These are phyloP conservation scores for Tulasnella sp. DNA, from an alignment of 768 basidiomycete genomes.

Conservation along the genomic window DNA sequence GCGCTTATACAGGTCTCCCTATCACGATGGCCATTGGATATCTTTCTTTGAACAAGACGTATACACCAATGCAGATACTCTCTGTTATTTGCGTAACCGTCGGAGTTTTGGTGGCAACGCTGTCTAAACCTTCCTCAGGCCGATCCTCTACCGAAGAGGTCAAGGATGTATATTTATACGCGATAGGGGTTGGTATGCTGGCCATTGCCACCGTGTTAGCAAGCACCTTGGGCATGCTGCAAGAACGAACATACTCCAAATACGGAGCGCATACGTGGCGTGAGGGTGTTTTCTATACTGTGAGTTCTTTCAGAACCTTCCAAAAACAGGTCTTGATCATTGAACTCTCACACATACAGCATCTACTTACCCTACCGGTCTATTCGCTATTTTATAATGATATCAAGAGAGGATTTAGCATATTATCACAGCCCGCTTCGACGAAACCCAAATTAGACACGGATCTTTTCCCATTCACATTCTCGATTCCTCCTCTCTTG, in stretches of 20 bases:
- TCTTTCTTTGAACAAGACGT: slow-evolving; percentile 43
- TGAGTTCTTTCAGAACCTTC: slow-evolving; percentile 24
- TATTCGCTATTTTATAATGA: slow-evolving; percentile 43
- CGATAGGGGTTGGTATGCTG: slow-evolving; percentile 57
- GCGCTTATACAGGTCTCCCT: slow-evolving; percentile 42
- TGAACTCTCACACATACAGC: slow-evolving; percentile 34
- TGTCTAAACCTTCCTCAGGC: slow-evolving; percentile 40
- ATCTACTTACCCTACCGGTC: slow-evolving; percentile 63
- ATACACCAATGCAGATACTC: slow-evolving; percentile 47
- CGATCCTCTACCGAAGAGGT: neutral
- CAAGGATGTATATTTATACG: slow-evolving; percentile 37
- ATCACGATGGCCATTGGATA: slow-evolving; percentile 66
- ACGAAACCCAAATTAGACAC: neutral
- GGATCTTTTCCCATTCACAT: neutral
- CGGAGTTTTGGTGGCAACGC: slow-evolving; percentile 60
- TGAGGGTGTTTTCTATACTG: slow-evolving; percentile 76
- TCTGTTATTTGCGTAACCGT: slow-evolving; percentile 54
- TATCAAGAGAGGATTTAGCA: slow-evolving; percentile 10
- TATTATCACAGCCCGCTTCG: neutral
- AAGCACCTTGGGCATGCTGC: slow-evolving; percentile 54
- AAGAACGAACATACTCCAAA: slow-evolving; percentile 58
- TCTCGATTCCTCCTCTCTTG: slow-evolving; percentile 36
- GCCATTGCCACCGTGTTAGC: slow-evolving; percentile 51
- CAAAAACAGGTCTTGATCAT: neutral
- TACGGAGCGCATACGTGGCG: slow-evolving; percentile 66